Evolutionary conservation across 1,284 basidiomycete genomes (phyloP).

Genomic region (Paramarasmius palmivorus): DNA sequence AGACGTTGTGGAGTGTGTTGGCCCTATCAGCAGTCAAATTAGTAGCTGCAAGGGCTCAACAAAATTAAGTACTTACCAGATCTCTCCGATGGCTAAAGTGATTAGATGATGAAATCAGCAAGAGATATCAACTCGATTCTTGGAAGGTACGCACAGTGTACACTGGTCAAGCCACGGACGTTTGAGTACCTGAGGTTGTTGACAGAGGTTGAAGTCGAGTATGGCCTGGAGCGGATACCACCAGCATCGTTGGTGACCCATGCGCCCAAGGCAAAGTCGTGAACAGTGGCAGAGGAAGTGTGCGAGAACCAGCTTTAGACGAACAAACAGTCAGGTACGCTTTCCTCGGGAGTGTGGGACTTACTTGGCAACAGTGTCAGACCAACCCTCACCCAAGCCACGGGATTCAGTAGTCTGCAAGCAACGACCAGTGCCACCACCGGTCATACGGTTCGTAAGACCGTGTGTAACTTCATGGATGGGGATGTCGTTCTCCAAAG

Average conservation of each 20-base stretch:
- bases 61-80: not conserved
- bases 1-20: constrained; percentile 37
- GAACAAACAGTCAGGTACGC: not conserved
- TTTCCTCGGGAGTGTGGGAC: constrained; percentile 2
- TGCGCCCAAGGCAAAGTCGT: constrained; percentile 40
- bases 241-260: constrained; percentile 30
- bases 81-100: not conserved
- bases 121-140: not conserved
- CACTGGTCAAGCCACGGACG: constrained; percentile 34
- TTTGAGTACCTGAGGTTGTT: constrained; percentile 42
- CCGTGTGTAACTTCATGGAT: constrained; percentile 40
- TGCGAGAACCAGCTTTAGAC: constrained; percentile 37
- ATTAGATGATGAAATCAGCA: too few species aligned
- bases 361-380: constrained; percentile 53
- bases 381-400: constrained; percentile 58
- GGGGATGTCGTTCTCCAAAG: constrained; percentile 39
- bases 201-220: constrained; percentile 37
- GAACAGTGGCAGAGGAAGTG: constrained; percentile 24
- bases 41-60: not conserved
- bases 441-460: constrained; percentile 38
- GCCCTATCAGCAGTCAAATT: constrained; percentile 20
- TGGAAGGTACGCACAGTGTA: constrained; percentile 27
- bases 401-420: constrained; percentile 49
- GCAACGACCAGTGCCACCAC: constrained; percentile 49
- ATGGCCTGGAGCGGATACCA: constrained; percentile 41